phyloP scores from a whole-genome alignment of 2,329 filamentous ascomycete genomes.

The Colletotrichum somersetense region DNA sequence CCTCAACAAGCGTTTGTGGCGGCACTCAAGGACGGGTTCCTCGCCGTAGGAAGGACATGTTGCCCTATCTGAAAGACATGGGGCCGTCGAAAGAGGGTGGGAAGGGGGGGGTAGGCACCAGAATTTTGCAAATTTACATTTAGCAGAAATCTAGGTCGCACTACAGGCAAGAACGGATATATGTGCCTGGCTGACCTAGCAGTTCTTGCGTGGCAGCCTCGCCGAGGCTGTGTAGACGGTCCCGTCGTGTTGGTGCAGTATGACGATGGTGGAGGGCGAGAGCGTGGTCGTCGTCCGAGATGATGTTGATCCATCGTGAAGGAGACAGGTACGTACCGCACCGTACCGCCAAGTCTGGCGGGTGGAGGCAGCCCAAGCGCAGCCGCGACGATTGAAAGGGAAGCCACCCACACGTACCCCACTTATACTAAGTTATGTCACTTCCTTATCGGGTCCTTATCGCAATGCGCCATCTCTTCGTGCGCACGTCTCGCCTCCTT shows the following conservation, averaged over 20 bases:
- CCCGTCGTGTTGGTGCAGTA: not conserved
- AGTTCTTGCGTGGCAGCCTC: conserved; percentile 1
- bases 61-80: not conserved
- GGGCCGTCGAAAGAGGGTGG: not conserved
- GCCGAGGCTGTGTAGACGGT: conserved; percentile 5
- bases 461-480: conserved; percentile 5
- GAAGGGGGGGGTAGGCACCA: not conserved
- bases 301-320: not conserved
- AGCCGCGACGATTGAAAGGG: too few relatives aligned
- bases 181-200: not conserved
- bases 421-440: not conserved
- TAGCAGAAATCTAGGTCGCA: not conserved
- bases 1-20: not conserved
- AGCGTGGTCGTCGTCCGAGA: not conserved
- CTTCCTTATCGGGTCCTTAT: not conserved
- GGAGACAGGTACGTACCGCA: conserved; percentile 14
- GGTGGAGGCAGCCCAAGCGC: conserved; percentile 36
- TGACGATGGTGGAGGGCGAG: not conserved
- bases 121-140: conserved; percentile 1
- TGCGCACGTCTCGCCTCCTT: not conserved
- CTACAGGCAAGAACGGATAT: not conserved
- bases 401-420: not conserved
- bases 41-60: not conserved
- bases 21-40: not conserved
- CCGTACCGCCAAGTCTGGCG: conserved; percentile 13